A percentile compares a stretch with the other conserved stretches of the same genome.
Evolutionary conservation across 2,329 filamentous ascomycete species (phyloP).

Genomic region (Rhynchosporium secalis): DNA sequence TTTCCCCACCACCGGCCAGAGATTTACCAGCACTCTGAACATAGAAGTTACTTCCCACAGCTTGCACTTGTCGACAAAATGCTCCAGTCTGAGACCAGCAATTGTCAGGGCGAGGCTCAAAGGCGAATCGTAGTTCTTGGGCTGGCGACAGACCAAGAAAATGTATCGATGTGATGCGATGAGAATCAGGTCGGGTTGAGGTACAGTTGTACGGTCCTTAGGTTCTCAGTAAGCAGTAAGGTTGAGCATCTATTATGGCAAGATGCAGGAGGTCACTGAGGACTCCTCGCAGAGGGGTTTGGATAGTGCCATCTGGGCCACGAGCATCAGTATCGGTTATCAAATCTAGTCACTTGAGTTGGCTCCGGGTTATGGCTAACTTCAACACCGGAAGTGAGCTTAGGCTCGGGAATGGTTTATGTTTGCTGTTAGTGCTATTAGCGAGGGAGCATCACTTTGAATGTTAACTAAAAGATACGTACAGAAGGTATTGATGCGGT

Average conservation of each 20-base stretch:
- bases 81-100: background rate
- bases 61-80: constrained; percentile 12
- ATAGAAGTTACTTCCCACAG: constrained; percentile 4
- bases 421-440: background rate
- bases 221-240: background rate
- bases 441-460: background rate
- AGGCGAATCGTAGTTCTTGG: constrained; percentile 2
- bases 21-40: background rate
- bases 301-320: constrained; percentile 2
- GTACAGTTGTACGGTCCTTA: background rate
- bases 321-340: constrained; percentile 7
- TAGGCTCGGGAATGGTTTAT: constrained; percentile 3
- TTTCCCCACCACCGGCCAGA: background rate
- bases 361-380: background rate
- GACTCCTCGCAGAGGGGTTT: background rate
- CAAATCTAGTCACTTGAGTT: constrained; percentile 5
- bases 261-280: constrained; percentile 9
- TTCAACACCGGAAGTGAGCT: background rate
- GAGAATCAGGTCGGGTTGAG: background rate
- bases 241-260: constrained; percentile 2
- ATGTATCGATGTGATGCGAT: constrained; percentile 1
- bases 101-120: background rate
- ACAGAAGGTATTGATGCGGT: background rate
- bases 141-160: constrained; percentile 1
- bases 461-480: background rate